Evolutionary conservation across 1,284 basidiomycete species (phyloP).

Genomic region (Ustilago lituana): DNA sequence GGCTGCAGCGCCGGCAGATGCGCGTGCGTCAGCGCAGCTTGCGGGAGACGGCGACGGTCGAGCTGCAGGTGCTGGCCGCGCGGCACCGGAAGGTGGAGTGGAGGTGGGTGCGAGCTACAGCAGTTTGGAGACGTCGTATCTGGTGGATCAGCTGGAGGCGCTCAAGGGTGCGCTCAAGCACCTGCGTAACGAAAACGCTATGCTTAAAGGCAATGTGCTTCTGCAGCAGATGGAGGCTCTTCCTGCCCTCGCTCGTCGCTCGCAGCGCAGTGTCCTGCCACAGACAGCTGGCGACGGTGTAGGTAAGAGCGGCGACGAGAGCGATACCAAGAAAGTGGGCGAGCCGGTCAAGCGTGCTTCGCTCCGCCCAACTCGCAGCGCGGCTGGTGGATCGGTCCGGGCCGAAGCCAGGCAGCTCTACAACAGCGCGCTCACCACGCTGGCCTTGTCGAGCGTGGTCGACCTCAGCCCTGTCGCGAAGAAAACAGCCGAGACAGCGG

Average conservation of each 20-base stretch:
- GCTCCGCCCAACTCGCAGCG: neutral
- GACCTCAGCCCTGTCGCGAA: constrained; percentile 37
- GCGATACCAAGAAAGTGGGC: constrained; percentile 33
- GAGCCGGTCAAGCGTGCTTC: constrained; percentile 27
- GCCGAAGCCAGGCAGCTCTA: constrained; percentile 21
- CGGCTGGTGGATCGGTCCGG: constrained; percentile 1
- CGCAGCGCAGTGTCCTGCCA: neutral
- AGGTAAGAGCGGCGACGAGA: constrained; percentile 29
- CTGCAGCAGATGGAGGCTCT: constrained; percentile 81
- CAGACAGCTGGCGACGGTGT: neutral
- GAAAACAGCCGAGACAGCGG: neutral
- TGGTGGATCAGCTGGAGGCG: constrained; percentile 78
- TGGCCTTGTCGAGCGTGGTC: constrained; percentile 53
- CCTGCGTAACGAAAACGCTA: constrained; percentile 88
- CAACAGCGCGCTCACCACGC: constrained; percentile 13
- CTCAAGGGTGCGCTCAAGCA: constrained; percentile 87
- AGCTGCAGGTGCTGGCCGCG: neutral
- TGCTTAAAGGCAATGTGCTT: constrained; percentile 87
- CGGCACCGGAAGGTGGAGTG: constrained; percentile 6
- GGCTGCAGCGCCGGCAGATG: constrained; percentile 8
- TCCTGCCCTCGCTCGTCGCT: constrained; percentile 61
- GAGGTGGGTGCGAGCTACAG: constrained; percentile 27
- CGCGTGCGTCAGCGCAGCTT: neutral
- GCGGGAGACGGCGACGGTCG: constrained; percentile 6
- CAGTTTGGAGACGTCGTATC: constrained; percentile 49